Evolutionary conservation across 192 early-diverging fungal genomes (phyloP), one percentile per base, ranked within the genome.

Genomic region (Backusella tuberculispora): DNA sequence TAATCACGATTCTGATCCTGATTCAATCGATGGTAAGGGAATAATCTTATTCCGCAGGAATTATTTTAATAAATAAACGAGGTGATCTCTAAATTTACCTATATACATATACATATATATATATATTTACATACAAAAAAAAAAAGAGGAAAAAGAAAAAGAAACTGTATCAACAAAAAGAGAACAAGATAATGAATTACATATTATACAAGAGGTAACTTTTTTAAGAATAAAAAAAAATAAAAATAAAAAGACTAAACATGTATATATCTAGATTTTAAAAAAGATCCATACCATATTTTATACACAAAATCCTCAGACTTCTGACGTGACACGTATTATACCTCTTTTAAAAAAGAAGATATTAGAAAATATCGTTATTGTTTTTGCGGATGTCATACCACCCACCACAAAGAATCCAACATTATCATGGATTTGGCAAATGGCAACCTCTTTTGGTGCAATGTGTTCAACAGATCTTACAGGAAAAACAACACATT

Each of bases 341-440:
- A 87, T 97, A 64, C 81, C 84, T 5, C 38, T 53, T 7, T 83
- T 93, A 77, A 93, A 92, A 73, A 72, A 53, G 4, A 69, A 77
- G 3, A 89, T 98, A 0, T 77, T 99, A 15, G 64, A 78, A 29
- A 94, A 93, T 5, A 78, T 88, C 3, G 79, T 87, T 9, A 73
- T 99, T 42, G 86, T 94, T 1, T 98, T 99, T 64, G 92, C 91
- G 21, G 87, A 91, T 8, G 88, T 96, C 3, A 95, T 99, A 45
- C 93, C 93, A 13, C 80, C 91, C 10, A 29, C 43, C 14, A 84
- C 84, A 1, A 80, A 88, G 37, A 86, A 89, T 44, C 85, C 86
- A 5, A 80, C 85, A 13, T 85, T 87, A 19, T 88, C 91, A 21
- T 95, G 96, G 37, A 83, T 95, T 44, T 97, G 96, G 95, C 86